phyloP scores from a whole-genome alignment of 2,329 filamentous ascomycete species.

The Penicillium glabrum region DNA sequence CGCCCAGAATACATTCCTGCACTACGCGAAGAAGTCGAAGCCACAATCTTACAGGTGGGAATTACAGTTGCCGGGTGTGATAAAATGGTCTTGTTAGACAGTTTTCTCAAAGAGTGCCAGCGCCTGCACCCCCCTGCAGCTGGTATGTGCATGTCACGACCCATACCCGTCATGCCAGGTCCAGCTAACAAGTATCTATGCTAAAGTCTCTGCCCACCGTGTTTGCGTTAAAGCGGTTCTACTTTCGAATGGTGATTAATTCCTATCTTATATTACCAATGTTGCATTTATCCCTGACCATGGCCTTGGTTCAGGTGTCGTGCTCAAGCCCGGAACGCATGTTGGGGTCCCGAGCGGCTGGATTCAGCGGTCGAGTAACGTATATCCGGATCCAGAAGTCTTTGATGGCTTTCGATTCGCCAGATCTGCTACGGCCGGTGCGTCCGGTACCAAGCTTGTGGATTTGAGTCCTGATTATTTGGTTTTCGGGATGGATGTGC shows the following conservation, averaged over 20 bases:
- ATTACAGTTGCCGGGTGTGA: slow-evolving; percentile 15
- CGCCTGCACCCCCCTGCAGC: slow-evolving; percentile 23
- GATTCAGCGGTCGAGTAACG: slow-evolving; percentile 15
- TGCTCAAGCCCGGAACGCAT: slow-evolving; percentile 21
- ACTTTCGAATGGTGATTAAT: slow-evolving; percentile 20
- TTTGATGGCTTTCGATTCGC: slow-evolving; percentile 23
- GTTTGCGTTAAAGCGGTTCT: slow-evolving; percentile 15
- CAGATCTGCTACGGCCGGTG: slow-evolving; percentile 16
- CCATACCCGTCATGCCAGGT: background rate
- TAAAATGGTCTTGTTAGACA: slow-evolving; percentile 18
- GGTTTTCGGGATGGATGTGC: slow-evolving; percentile 23
- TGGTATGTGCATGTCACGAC: slow-evolving; percentile 14
- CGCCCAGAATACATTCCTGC: slow-evolving; percentile 18
- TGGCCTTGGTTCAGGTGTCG: slow-evolving; percentile 6
- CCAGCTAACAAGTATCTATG: background rate
- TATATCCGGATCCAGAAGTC: slow-evolving; percentile 13
- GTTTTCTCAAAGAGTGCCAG: slow-evolving; percentile 24
- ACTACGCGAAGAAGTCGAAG: slow-evolving; percentile 16
- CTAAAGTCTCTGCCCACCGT: slow-evolving; percentile 22
- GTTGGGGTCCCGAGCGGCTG: slow-evolving; percentile 18
- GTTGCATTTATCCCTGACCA: background rate
- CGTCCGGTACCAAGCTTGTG: slow-evolving; percentile 9
- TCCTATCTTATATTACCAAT: background rate
- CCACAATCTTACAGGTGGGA: slow-evolving; percentile 5
- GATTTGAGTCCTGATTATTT: slow-evolving; percentile 25